Evolutionary conservation across 2,329 filamentous ascomycete species (phyloP), one percentile per base, ranked within the genome.

Genomic region (Trichoderma arundinaceum): DNA sequence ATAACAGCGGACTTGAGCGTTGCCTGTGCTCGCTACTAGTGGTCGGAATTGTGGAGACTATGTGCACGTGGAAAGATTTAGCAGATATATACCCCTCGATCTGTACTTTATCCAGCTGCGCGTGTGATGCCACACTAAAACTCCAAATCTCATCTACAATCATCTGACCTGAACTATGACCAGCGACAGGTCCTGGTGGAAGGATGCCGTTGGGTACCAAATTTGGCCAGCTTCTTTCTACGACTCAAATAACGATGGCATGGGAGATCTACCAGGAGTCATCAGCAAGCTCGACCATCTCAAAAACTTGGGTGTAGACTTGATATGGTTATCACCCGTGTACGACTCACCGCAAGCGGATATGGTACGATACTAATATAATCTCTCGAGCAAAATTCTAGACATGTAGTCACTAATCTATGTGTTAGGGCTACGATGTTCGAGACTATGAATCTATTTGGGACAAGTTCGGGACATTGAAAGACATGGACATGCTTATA

Each of bases 371-470:
- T n/a, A n/a, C n/a, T n/a, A n/a, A n/a, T n/a, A n/a, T n/a, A n/a
- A n/a, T n/a, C n/a, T n/a, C n/a, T n/a, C n/a, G n/a, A n/a, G n/a
- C n/a, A n/a, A n/a, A n/a, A n/a, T n/a, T n/a, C n/a, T n/a, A n/a
- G n/a, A n/a, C n/a, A n/a, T n/a, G n/a, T n/a, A 80, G 7, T 51
- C 13, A 33, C 48, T 51, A 51, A 51, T 51, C 22, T 33, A 51
- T 33, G 22, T n/a, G 48, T 22, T 13, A 35, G 51, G 88, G 88
- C 22, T 90, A 90, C 72, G 89, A 90, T 72, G 84, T 90, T 58
- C 82, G 83, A 1, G 82, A 91, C 73, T 91, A 91, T 68, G 82
- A 86, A 71, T 81, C 78, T 33, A 86, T 90, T 33, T 80, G 88
- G 66, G 77, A 82, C 2, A 80, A 82, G n/a, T 90, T 88, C 69